Evolutionary conservation across 371 early-diverging fungal genomes (phyloP).

Genomic region (Mucor circinelloides): DNA sequence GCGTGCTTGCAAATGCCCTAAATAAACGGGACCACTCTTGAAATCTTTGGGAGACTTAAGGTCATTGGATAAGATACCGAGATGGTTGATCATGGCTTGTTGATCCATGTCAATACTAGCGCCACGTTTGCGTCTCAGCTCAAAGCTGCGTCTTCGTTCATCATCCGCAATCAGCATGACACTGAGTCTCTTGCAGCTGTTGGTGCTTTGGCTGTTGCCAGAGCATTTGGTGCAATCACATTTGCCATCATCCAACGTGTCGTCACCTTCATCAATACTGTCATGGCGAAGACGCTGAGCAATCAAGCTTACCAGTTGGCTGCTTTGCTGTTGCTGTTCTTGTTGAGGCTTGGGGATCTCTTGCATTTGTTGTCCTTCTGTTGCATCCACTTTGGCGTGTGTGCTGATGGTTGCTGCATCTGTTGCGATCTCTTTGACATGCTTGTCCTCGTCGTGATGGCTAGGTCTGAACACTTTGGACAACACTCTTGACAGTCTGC

Average conservation of each 20-base stretch:
- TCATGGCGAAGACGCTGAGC: constrained; percentile 38
- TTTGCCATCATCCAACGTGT: background rate
- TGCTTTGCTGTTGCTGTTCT: constrained; percentile 9
- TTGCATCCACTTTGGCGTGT: background rate
- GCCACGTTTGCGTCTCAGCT: constrained; percentile 35
- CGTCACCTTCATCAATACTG: constrained; percentile 19
- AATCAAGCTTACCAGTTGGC: constrained; percentile 39
- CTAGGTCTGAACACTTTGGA: constrained; percentile 18
- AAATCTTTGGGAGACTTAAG: background rate
- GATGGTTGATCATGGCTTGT: background rate
- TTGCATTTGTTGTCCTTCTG: background rate
- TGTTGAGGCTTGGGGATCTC: background rate
- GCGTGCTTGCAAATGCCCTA: constrained; percentile 25
- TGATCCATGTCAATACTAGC: constrained; percentile 32
- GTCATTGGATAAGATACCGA: background rate
- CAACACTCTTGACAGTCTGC: constrained; percentile 12
- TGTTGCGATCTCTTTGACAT: background rate
- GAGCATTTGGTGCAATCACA: constrained; percentile 30
- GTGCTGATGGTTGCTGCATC: background rate
- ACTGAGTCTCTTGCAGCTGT: constrained; percentile 31
- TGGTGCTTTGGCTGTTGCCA: constrained; percentile 8
- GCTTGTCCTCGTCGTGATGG: background rate
- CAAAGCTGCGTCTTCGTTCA: constrained; percentile 35
- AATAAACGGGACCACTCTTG: constrained; percentile 20
- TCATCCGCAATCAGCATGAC: constrained; percentile 19